Conservation (phyloP, 2,329 filamentous ascomycete species). For the Herpotrichia juniperi region DNA sequence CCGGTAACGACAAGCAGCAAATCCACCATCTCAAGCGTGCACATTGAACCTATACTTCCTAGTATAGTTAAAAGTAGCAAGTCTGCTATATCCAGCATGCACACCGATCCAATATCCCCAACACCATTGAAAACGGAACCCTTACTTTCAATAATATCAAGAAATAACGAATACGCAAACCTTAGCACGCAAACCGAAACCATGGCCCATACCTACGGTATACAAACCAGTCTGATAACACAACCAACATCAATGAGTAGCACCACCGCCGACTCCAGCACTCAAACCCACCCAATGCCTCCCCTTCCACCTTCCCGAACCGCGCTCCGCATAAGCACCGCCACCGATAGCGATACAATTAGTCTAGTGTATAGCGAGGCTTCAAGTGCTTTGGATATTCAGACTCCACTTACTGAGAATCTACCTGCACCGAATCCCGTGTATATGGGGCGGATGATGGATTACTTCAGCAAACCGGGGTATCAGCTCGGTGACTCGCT, state of each 20-base stretch:
- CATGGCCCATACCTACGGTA: too few relatives aligned
- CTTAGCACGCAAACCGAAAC: too few relatives aligned
- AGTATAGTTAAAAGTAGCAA: too few relatives aligned
- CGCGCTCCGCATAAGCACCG: constrained; percentile 19
- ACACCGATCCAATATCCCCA: too few relatives aligned
- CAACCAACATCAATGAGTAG: too few relatives aligned
- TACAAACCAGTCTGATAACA: too few relatives aligned
- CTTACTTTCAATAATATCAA: too few relatives aligned
- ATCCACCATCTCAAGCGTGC: too few relatives aligned
- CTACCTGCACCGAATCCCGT: constrained; percentile 23
- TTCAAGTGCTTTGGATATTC: constrained; percentile 19
- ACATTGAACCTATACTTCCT: too few relatives aligned
- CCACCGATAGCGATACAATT: constrained; percentile 5
- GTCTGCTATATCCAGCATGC: too few relatives aligned
- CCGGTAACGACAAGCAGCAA: too few relatives aligned
- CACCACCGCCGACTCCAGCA: constrained; percentile 18
- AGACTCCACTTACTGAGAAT: constrained; percentile 21
- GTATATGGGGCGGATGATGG: constrained; percentile 38
- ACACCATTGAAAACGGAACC: too few relatives aligned
- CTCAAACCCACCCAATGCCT: constrained; percentile 29
- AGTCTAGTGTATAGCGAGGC: constrained; percentile 13
- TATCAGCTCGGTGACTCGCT: constrained; percentile 42
- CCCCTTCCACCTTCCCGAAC: constrained; percentile 12
- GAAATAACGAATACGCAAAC: neutral
- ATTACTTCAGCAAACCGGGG: constrained; percentile 38